Evolutionary conservation across 2,329 filamentous ascomycete species (phyloP).

Genomic region (Eurotiales sp.): DNA sequence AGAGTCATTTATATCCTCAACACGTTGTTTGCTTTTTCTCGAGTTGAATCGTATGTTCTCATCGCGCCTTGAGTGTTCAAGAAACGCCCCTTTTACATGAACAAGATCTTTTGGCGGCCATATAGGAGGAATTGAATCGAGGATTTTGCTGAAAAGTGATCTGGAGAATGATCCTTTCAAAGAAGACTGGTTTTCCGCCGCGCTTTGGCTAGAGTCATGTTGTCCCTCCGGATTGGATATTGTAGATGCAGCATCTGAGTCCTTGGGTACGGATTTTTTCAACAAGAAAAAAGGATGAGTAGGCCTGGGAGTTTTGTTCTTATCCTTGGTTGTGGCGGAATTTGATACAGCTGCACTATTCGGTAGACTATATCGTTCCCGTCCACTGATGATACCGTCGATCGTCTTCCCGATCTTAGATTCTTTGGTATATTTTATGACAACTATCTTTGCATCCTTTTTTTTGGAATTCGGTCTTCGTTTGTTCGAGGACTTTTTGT

Average conservation of each 20-base stretch:
- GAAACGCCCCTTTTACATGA: constrained; percentile 49
- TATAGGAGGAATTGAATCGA: constrained; percentile 31
- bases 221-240: neutral
- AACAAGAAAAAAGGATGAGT: constrained; percentile 68
- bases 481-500: constrained; percentile 21
- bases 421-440: constrained; percentile 58
- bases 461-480: constrained; percentile 35
- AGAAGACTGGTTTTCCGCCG: neutral
- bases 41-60: constrained; percentile 17
- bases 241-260: neutral
- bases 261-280: constrained; percentile 45
- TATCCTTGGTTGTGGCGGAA: constrained; percentile 18
- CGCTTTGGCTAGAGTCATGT: neutral
- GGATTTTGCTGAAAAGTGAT: constrained; percentile 24
- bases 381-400: constrained; percentile 55
- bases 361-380: constrained; percentile 24
- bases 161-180: constrained; percentile 13
- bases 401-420: constrained; percentile 59
- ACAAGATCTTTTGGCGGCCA: constrained; percentile 37
- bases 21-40: constrained; percentile 38
- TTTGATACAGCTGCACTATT: constrained; percentile 20
- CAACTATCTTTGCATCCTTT: constrained; percentile 42
- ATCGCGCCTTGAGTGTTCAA: neutral
- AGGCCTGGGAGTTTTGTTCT: constrained; percentile 38
- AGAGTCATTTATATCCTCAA: constrained; percentile 28